Conservation (phyloP, 1,139 yeast genomes). For the Suhomyces bokatorum region DNA sequence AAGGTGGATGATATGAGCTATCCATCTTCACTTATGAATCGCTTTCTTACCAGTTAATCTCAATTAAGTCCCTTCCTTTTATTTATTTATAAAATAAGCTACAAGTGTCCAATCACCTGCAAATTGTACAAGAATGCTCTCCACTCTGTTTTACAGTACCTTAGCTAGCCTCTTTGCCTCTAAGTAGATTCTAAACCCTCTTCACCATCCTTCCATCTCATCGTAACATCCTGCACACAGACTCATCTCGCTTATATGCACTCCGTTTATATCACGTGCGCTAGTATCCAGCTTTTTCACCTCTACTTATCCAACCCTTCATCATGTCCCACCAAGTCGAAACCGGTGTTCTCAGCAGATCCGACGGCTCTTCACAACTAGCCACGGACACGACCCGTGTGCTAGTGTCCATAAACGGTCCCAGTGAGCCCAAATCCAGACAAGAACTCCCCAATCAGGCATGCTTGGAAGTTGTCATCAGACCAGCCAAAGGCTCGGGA, state of each 20-base stretch:
- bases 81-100: no score
- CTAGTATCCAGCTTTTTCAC: not conserved
- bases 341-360: constrained; percentile 15
- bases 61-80: no score
- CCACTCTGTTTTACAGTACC: no score
- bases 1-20: no score
- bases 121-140: no score
- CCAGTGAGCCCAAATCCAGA: constrained; percentile 79
- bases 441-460: constrained; percentile 84
- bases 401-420: constrained; percentile 82
- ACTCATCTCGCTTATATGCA: not conserved
- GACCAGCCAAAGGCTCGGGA: constrained; percentile 78
- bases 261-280: not conserved
- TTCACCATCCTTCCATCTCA: not conserved
- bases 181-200: no score
- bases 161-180: no score
- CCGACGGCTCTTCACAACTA: constrained; percentile 77
- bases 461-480: constrained; percentile 74
- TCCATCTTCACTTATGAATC: no score
- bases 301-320: not conserved
- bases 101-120: no score
- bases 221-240: not conserved
- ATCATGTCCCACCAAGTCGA: constrained; percentile 11
- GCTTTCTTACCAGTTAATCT: no score
- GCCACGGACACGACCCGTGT: constrained; percentile 54